Evolutionary conservation across 2,329 filamentous ascomycete genomes (phyloP), one percentile per base, ranked within the genome.

Genomic region (Escovopsis sp.): DNA sequence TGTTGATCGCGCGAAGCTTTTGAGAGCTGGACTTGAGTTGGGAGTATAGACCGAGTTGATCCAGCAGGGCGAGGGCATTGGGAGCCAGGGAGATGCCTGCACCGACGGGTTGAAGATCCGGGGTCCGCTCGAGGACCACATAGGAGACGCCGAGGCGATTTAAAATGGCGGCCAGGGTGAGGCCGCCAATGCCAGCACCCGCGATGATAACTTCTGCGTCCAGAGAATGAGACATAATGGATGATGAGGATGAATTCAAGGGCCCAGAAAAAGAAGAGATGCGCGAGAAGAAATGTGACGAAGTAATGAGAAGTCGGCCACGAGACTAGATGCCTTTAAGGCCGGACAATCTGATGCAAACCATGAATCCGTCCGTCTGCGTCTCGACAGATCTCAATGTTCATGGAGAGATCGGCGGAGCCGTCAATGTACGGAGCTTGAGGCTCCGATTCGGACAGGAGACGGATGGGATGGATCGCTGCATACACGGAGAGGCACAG

Each of bases 171-270:
- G 43, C 48, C 10, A 50, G 40, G 8, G 48, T 47, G 7, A 50
- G 43, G 4, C 48, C 48, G 32, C 49, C 50, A 35, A 51, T 51
- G 9, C 50, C 50, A 7, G 45, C 50, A 1, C 50, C 50, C 24
- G 50, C 47, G n/a, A 52, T 50, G 39, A 52, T 43, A 39, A 52
- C 39, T 27, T 46, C 41, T 20, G 44, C 44, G 36, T 48, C 42
- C n/a, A 46, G 13, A 36, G 14, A 20, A 4, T 8, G n/a, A 27
- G 16, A 9, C 41, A 43, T 43, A 11, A 12, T 40, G n/a, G 7
- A 9, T 36, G 11, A 3, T 36, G 15, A 36, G n/a, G 7, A 14
- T 15, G 15, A 20, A 6, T 36, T 36, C 15, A 20, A 8, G 34
- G 20, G 11, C n/a, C 20, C 10, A 20, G 14, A 12, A 20, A 16